Evolutionary conservation across 441 rosid genomes (phyloP), one percentile per base, ranked within the genome.

Genomic region (Populus hybrid): DNA sequence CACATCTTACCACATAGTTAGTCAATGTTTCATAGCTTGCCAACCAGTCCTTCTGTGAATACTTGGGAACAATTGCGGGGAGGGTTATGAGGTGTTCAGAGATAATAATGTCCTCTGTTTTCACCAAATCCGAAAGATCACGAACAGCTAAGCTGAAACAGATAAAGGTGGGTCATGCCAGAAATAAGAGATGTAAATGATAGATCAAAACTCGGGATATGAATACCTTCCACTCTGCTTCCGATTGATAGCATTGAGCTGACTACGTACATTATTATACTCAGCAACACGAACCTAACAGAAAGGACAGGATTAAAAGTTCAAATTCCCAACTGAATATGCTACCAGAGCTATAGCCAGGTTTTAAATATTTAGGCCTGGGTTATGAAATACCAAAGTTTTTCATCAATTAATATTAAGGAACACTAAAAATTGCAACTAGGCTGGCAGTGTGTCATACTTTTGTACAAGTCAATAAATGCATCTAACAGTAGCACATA

Each of bases 41-140:
- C 80, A 95, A 78, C 99, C 99, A 97, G 72, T 97, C 98, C 86
- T 97, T 97, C 84, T 97, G 97, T 4, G 99, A 95, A 81, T 97
- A 97, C 85, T 93, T 92, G 77, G 99, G 92, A 81, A 95, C 87
- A 84, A 95, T 63, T 65, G 97, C 97, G 36, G 95, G 94, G 68
- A 97, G 99, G 77, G 99, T 95, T 68, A 81, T 85, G 4, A 95
- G 90, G 84, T 97, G 92, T 80, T 97, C 99, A 59, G 99, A 95
- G 40, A 80, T 72, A 64, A 97, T 73, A 73, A 97, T 87, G 88
- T 97, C 99, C 82, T 89, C 97, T 35, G 95, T 93, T 84, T 97
- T 95, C 77, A 97, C 99, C 79, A 95, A 81, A 89, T 82, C 89
- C 68, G 99, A 95, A 73, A 95, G 94, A 87, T 97, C 99, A 84